phyloP scores from a whole-genome alignment of 202 grass and related monocot species.

The Digitaria exilis region DNA sequence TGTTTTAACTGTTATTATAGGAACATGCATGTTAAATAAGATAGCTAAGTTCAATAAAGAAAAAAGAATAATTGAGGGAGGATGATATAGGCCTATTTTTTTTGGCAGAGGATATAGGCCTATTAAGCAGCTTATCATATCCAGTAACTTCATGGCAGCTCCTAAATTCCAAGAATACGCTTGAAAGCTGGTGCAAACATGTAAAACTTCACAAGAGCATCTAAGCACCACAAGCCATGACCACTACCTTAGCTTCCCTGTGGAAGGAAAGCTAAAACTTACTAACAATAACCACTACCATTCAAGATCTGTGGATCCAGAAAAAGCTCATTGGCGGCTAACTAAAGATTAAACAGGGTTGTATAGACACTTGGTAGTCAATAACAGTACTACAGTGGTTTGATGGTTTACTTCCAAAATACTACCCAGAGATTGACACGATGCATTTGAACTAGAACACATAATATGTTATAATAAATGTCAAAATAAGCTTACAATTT shows the following conservation, averaged over 20 bases:
- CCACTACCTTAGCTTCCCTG: not conserved
- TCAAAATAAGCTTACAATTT: conserved; percentile 25
- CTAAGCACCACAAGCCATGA: not conserved
- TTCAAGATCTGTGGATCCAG: not conserved
- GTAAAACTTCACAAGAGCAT: not conserved
- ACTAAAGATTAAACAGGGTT: conserved; percentile 15
- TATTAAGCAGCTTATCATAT: conserved; percentile 4
- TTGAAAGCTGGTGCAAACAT: not conserved
- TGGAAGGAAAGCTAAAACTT: not conserved
- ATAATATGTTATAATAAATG: conserved; percentile 13
- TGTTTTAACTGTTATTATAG: not conserved
- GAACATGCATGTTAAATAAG: not conserved
- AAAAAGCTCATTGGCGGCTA: conserved; percentile 1
- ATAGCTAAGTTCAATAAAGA: conserved; percentile 6
- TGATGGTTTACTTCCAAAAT: conserved; percentile 17
- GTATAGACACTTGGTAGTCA: not conserved
- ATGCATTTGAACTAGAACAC: conserved; percentile 23
- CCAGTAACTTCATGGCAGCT: not conserved
- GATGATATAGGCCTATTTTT: not conserved
- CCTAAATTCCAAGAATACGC: conserved; percentile 3
- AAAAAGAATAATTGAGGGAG: conserved; percentile 10
- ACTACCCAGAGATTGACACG: not conserved
- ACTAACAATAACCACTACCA: not conserved
- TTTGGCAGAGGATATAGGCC: too few species aligned
- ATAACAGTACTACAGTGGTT: not conserved